These are phyloP conservation scores for Paramecium bursaria DNA, from an alignment of 73 alveolate genomes.

Conservation along the genomic window DNA sequence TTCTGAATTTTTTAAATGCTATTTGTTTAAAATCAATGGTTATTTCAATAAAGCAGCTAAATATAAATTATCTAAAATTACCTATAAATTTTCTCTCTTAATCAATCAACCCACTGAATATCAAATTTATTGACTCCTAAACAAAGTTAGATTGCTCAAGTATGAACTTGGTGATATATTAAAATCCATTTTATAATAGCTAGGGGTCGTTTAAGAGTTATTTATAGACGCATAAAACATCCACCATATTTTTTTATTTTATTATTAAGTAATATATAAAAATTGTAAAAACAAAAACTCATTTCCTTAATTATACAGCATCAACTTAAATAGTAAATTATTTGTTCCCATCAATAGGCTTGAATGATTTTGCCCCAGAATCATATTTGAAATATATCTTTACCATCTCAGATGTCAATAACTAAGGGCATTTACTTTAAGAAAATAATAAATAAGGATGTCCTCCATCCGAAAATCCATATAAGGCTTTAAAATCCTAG, in stretches of 20 bases:
- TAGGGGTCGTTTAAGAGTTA: conserved; percentile 1
- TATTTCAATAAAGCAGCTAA: background rate
- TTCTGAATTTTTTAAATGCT: no score
- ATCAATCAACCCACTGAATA: background rate
- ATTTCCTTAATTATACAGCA: conserved; percentile 70
- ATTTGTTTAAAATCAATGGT: background rate
- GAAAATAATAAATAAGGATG: conserved; percentile 36
- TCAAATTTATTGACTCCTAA: background rate
- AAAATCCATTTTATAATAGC: background rate
- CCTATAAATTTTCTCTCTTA: background rate
- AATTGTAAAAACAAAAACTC: background rate
- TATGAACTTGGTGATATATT: background rate
- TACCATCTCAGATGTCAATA: conserved; percentile 59
- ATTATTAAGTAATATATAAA: background rate
- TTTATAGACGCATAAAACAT: conserved; percentile 20
- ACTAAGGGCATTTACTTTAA: conserved; percentile 47
- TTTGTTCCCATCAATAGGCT: conserved; percentile 66
- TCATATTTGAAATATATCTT: conserved; percentile 67
- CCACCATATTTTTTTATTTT: conserved; percentile 52
- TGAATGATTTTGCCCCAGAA: conserved; percentile 73
- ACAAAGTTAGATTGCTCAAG: background rate
- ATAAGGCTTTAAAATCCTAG: conserved; percentile 69
- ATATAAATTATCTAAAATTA: conserved; percentile 28
- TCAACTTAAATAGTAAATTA: conserved; percentile 67
- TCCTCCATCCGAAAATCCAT: conserved; percentile 43